phyloP scores from a whole-genome alignment of 805 yeast species.

The Priceomyces melissophilus region DNA sequence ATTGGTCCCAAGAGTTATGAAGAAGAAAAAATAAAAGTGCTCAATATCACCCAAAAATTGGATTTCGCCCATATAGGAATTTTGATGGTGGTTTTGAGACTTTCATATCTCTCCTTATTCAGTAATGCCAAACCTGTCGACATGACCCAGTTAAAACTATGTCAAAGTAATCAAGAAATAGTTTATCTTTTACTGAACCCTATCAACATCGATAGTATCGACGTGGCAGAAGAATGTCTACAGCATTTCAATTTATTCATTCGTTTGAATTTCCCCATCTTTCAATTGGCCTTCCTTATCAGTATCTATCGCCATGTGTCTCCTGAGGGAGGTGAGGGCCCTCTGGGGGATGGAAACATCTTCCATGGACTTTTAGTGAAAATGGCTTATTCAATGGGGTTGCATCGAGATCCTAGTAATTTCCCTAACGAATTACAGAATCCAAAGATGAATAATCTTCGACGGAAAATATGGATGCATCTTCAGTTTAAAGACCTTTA shows the following conservation, averaged over 20 bases:
- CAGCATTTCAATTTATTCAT: slow-evolving; percentile 51
- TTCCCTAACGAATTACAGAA: slow-evolving; percentile 31
- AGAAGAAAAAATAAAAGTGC: slow-evolving; percentile 24
- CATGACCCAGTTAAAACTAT: slow-evolving; percentile 22
- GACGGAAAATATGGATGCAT: slow-evolving; percentile 56
- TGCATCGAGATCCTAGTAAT: slow-evolving; percentile 40
- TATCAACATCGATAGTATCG: slow-evolving; percentile 39
- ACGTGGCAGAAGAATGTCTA: slow-evolving; percentile 52
- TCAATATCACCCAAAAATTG: slow-evolving; percentile 29
- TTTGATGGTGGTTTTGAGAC: slow-evolving; percentile 38
- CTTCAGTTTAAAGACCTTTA: slow-evolving; percentile 40
- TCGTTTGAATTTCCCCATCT: slow-evolving; percentile 24
- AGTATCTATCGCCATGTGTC: slow-evolving; percentile 31
- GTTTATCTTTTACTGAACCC: slow-evolving; percentile 12
- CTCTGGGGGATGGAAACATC: slow-evolving; percentile 26
- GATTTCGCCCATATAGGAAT: slow-evolving; percentile 40
- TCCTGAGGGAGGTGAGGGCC: slow-evolving; percentile 41
- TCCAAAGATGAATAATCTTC: slow-evolving; percentile 32
- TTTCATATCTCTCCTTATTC: slow-evolving; percentile 37
- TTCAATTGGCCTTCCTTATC: slow-evolving; percentile 28
- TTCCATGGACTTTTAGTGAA: slow-evolving; percentile 24
- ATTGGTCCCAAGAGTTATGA: slow-evolving; percentile 27
- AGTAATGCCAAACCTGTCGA: slow-evolving; percentile 21
- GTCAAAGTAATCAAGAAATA: too few species aligned
- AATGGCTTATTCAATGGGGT: slow-evolving; percentile 38